A percentile compares a stretch with the other conserved stretches of the same genome.
These are phyloP conservation scores for Chrysoporthe austroafricana DNA, from an alignment of 2,329 filamentous ascomycete genomes.

Conservation along the genomic window DNA sequence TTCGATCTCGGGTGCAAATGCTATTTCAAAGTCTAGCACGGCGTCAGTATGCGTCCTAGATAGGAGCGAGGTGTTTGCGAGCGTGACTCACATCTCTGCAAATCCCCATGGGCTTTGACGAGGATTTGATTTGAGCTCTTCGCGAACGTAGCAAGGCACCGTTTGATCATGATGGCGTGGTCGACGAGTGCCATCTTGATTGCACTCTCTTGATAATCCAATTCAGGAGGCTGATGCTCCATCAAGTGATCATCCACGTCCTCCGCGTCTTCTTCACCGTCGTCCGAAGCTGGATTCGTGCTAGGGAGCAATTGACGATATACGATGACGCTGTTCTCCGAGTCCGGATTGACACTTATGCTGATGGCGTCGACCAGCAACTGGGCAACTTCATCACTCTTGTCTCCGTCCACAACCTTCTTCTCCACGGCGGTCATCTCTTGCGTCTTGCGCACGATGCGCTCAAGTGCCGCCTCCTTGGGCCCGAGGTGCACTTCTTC, in stretches of 20 bases:
- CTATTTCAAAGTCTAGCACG: slow-evolving; percentile 60
- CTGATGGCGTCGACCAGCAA: slow-evolving; percentile 76
- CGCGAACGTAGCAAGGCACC: slow-evolving; percentile 73
- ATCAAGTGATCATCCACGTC: slow-evolving; percentile 49
- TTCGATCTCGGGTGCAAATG: slow-evolving; percentile 68
- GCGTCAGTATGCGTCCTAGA: slow-evolving; percentile 23
- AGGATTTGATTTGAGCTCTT: slow-evolving; percentile 65
- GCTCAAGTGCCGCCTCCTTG: slow-evolving; percentile 86
- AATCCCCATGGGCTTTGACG: slow-evolving; percentile 59
- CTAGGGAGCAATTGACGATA: slow-evolving; percentile 75
- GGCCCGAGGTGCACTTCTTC: slow-evolving; percentile 71
- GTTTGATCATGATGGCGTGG: slow-evolving; percentile 85
- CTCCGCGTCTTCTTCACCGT: slow-evolving; percentile 45
- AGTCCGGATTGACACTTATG: slow-evolving; percentile 73
- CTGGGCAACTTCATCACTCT: slow-evolving; percentile 62
- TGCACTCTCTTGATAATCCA: slow-evolving; percentile 70
- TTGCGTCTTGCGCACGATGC: slow-evolving; percentile 86
- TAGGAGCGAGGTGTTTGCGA: not conserved
- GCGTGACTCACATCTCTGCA: slow-evolving; percentile 63
- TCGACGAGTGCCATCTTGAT: slow-evolving; percentile 86
- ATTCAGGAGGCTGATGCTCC: slow-evolving; percentile 52
- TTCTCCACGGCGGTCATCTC: slow-evolving; percentile 80
- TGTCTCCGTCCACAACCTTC: slow-evolving; percentile 70
- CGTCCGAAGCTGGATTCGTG: slow-evolving; percentile 46
- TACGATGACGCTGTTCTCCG: slow-evolving; percentile 75